Percentiles rank a stretch among this genome's conserved stretches.
These are phyloP conservation scores for Nicotiana obtusifolia DNA, from an alignment of 257 asterid species.

Conservation along the genomic window DNA sequence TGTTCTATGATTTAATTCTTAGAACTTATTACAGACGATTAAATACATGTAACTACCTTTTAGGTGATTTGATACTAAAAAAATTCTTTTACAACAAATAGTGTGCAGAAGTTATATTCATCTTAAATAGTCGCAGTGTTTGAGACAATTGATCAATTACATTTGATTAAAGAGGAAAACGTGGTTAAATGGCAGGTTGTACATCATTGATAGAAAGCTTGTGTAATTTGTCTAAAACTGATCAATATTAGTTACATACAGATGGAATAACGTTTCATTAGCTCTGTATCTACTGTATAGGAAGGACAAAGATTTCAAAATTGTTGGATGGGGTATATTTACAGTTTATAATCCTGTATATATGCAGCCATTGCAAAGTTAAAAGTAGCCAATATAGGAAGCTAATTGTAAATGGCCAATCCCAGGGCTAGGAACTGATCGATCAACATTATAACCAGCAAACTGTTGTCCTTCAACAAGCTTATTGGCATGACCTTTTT, in stretches of 20 bases:
- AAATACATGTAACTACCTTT: no score
- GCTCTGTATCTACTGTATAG: not conserved
- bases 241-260: not conserved
- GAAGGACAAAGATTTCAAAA: not conserved
- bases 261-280: not conserved
- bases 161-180: no score
- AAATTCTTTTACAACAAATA: no score
- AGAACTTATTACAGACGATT: no score
- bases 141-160: no score
- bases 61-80: no score
- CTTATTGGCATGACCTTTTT: not conserved
- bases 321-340: not conserved
- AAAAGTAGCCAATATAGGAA: not conserved
- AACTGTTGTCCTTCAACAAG: not conserved
- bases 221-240: not conserved
- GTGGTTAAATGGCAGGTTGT: not conserved
- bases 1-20: no score
- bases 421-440: conserved; percentile 8
- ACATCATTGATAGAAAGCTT: not conserved
- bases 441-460: not conserved
- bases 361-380: not conserved
- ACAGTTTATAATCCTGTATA: not conserved
- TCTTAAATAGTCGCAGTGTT: no score
- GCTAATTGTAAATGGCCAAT: not conserved
- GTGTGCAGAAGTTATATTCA: no score